Percentiles rank a stretch among this genome's conserved stretches.
These are phyloP conservation scores for Dichotomopilus funicola DNA, from an alignment of 2,329 filamentous ascomycete genomes.

Conservation along the genomic window DNA sequence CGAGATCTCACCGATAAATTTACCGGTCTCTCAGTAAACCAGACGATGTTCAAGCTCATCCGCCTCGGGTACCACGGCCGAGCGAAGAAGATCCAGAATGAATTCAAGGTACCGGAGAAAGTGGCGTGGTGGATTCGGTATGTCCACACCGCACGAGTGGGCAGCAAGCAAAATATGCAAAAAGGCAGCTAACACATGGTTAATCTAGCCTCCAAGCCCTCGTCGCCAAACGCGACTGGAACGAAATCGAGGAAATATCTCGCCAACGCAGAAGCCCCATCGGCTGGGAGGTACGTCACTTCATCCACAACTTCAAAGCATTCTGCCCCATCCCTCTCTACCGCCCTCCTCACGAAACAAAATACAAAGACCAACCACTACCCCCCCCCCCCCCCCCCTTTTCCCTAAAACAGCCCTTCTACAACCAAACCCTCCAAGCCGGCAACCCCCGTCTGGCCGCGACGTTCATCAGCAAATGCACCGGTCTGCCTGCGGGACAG, in stretches of 20 bases:
- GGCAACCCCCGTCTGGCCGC: constrained; percentile 84
- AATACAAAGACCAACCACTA: neutral
- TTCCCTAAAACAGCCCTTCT: constrained; percentile 71
- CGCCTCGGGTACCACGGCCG: constrained; percentile 74
- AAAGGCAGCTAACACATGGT: neutral
- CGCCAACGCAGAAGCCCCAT: constrained; percentile 81
- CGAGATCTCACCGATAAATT: constrained; percentile 74
- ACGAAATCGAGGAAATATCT: constrained; percentile 79
- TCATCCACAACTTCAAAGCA: neutral
- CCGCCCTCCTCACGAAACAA: neutral
- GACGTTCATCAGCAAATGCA: constrained; percentile 82
- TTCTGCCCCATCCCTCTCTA: neutral
- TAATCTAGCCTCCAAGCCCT: constrained; percentile 68
- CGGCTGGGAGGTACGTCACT: constrained; percentile 75
- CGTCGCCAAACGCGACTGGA: constrained; percentile 86
- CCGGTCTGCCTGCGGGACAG: constrained; percentile 58
- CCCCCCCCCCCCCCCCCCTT: neutral
- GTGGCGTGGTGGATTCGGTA: constrained; percentile 77
- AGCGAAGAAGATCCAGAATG: constrained; percentile 79
- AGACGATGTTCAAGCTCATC: constrained; percentile 86
- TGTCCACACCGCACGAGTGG: constrained; percentile 18
- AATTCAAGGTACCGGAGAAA: constrained; percentile 91
- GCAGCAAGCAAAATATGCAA: neutral
- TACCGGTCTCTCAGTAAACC: constrained; percentile 78
- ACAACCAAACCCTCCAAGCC: constrained; percentile 78